phyloP scores from a whole-genome alignment of 805 yeast genomes.

The Cyberlindnera sargentensis region DNA sequence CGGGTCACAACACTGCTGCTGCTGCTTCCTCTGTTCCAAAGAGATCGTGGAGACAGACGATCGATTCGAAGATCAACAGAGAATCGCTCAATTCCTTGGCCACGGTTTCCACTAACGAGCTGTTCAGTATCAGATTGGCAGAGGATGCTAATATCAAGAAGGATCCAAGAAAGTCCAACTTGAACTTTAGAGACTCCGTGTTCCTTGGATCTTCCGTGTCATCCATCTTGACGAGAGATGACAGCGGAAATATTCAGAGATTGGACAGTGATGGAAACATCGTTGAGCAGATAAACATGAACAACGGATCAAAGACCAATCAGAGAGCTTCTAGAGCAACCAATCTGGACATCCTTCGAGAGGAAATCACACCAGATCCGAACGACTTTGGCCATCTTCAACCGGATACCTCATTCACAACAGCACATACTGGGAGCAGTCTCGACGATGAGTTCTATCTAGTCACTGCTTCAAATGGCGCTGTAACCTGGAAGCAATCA shows the following conservation, averaged over 20 bases:
- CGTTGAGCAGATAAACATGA: no score
- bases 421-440: slow-evolving; percentile 13
- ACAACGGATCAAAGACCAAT: no score
- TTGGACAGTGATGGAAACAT: slow-evolving; percentile 25
- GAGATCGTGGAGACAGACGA: slow-evolving; percentile 53
- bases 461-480: slow-evolving; percentile 14
- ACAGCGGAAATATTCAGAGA: slow-evolving; percentile 23
- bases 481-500: slow-evolving; percentile 15
- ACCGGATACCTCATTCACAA: slow-evolving; percentile 18
- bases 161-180: slow-evolving; percentile 34
- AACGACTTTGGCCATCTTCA: slow-evolving; percentile 1
- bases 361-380: slow-evolving; percentile 17
- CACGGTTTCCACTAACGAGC: slow-evolving; percentile 80
- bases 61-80: slow-evolving; percentile 34
- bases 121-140: slow-evolving; percentile 71
- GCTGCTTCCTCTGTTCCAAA: slow-evolving; percentile 25
- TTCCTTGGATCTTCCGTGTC: slow-evolving; percentile 26
- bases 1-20: no score
- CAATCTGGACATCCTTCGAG: slow-evolving; percentile 19
- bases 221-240: slow-evolving; percentile 21
- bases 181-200: slow-evolving; percentile 35
- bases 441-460: slow-evolving; percentile 24
- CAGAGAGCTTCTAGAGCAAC: slow-evolving; percentile 19
- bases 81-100: slow-evolving; percentile 67
- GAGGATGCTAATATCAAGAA: slow-evolving; percentile 44